phyloP scores from a whole-genome alignment of 2,329 filamentous ascomycete species.

The Diaporthe humulicola region DNA sequence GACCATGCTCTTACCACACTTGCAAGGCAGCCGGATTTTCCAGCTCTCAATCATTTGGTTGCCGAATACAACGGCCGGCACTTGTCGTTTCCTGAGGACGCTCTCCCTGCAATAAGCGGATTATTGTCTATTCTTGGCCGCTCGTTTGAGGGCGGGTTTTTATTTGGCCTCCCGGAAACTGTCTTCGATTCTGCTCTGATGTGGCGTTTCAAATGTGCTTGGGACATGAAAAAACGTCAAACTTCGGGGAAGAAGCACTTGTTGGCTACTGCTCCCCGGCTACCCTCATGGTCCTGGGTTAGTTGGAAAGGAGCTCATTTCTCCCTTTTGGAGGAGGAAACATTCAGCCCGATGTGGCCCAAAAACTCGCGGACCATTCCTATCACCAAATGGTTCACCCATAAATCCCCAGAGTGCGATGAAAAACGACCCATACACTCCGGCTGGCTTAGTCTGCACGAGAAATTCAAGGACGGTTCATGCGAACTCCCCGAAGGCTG shows the following conservation, averaged over 20 bases:
- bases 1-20: too few relatives aligned
- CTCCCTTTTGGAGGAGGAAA: neutral
- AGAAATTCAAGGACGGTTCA: neutral
- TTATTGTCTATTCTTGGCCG: neutral
- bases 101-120: neutral
- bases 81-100: neutral
- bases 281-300: neutral
- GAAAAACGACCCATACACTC: neutral
- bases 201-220: neutral
- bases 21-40: neutral
- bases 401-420: neutral
- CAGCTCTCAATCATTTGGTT: neutral
- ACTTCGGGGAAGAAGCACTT: neutral
- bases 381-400: neutral
- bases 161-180: neutral
- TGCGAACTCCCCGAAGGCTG: neutral
- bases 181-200: neutral
- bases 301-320: neutral
- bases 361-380: neutral
- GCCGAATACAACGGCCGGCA: neutral
- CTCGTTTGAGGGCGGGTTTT: neutral
- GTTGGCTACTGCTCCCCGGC: neutral
- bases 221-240: neutral
- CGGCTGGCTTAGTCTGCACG: neutral
- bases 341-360: neutral